phyloP scores from a whole-genome alignment of 129 eudicot species.

The Chrysanthemum seticuspe region DNA sequence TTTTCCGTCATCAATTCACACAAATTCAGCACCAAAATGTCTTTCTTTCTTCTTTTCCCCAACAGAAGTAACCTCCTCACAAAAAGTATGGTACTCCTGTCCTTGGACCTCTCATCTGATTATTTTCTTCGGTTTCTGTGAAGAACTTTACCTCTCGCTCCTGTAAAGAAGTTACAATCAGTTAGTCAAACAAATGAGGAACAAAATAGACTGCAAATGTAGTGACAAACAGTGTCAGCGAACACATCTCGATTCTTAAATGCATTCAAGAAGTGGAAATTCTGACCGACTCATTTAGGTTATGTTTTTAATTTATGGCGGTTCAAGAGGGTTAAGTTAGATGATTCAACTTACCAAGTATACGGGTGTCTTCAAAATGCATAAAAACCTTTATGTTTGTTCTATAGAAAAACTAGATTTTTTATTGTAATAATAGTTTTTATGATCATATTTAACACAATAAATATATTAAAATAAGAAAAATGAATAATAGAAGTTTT shows the following conservation, averaged over 20 bases:
- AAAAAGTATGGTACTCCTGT: constrained; percentile 96
- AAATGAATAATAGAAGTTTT: no score
- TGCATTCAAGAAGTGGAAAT: no score
- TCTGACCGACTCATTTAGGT: no score
- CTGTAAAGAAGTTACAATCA: constrained; percentile 32
- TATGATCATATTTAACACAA: no score
- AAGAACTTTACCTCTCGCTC: constrained; percentile 99
- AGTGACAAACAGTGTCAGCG: not conserved
- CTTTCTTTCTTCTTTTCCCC: constrained; percentile 14
- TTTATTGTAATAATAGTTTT: no score
- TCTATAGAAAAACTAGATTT: no score
- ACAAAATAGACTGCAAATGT: not conserved
- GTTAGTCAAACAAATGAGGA: not conserved
- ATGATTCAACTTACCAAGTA: no score
- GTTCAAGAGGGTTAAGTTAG: no score
- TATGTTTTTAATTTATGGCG: no score
- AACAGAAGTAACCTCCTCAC: constrained; percentile 30
- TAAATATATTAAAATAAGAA: no score
- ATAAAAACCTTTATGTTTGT: no score
- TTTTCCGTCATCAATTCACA: constrained; percentile 19
- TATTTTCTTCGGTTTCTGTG: constrained; percentile 96
- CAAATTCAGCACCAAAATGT: not conserved
- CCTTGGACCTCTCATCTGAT: constrained; percentile 99
- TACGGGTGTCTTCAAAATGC: no score
- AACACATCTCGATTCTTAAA: not conserved